A percentile compares a stretch with the other conserved stretches of the same genome.
These are phyloP conservation scores for Leccinum subgranulosum DNA, from an alignment of 768 basidiomycete species.

Conservation along the genomic window DNA sequence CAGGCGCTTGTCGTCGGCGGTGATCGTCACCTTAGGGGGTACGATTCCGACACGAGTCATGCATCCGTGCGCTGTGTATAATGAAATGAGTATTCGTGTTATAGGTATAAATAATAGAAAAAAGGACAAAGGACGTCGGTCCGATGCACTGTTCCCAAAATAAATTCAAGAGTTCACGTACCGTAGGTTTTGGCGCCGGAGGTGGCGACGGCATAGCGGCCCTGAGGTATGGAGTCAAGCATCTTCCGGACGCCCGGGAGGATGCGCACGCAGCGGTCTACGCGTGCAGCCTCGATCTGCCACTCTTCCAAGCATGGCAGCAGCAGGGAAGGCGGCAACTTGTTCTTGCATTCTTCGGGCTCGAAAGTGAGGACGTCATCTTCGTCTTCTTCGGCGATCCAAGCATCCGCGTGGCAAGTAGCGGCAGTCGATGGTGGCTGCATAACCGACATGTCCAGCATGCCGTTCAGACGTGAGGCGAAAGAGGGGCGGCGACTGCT, in stretches of 20 bases:
- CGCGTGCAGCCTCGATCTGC: slow-evolving; percentile 52
- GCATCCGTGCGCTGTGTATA: slow-evolving; percentile 52
- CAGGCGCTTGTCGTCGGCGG: slow-evolving; percentile 72
- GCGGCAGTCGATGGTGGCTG: background rate
- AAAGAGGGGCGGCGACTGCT: slow-evolving; percentile 47
- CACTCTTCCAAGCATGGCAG: slow-evolving; percentile 43
- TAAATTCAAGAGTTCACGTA: slow-evolving; percentile 27
- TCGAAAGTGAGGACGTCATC: slow-evolving; percentile 28
- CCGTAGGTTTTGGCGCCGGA: slow-evolving; percentile 71
- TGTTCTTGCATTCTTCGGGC: slow-evolving; percentile 17
- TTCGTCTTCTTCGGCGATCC: slow-evolving; percentile 35
- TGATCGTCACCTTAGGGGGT: slow-evolving; percentile 67
- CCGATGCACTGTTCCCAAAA: background rate
- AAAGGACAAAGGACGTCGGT: background rate
- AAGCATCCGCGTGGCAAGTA: slow-evolving; percentile 16
- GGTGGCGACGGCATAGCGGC: slow-evolving; percentile 70
- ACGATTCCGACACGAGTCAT: slow-evolving; percentile 68
- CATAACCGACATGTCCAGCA: slow-evolving; percentile 37
- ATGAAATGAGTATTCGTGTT: background rate
- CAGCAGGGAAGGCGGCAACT: background rate
- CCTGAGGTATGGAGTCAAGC: slow-evolving; percentile 62
- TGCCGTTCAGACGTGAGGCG: slow-evolving; percentile 37
- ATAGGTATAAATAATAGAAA: background rate
- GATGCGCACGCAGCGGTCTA: slow-evolving; percentile 65
- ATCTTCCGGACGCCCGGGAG: slow-evolving; percentile 66